These are phyloP conservation scores for Ogataea wickerhamii DNA, from an alignment of 805 yeast species.

Conservation along the genomic window DNA sequence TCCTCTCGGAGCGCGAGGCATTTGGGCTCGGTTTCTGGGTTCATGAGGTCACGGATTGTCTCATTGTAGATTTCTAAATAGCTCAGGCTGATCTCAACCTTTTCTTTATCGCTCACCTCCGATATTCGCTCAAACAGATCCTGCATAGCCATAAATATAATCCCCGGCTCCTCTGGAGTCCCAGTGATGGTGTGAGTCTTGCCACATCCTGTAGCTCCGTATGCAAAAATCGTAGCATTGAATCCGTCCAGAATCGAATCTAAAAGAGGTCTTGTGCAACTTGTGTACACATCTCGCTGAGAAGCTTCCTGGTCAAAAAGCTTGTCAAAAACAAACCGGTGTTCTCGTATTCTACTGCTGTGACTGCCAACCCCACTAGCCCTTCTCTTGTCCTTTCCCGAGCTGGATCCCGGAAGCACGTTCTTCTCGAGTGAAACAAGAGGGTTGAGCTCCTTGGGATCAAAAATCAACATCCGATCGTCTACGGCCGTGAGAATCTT, in stretches of 20 bases:
- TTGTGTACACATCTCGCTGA: conserved; percentile 64
- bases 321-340: conserved; percentile 76
- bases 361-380: conserved; percentile 24
- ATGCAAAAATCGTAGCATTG: conserved; percentile 91
- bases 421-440: conserved; percentile 44
- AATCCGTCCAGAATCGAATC: conserved; percentile 78
- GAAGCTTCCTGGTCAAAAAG: conserved; percentile 63
- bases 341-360: conserved; percentile 58
- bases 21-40: conserved; percentile 42
- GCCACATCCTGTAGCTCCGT: conserved; percentile 99
- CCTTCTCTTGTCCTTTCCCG: conserved; percentile 7
- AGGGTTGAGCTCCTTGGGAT: conserved; percentile 75
- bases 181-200: conserved; percentile 91
- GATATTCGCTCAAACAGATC: conserved; percentile 68
- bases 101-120: conserved; percentile 47
- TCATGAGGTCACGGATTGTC: conserved; percentile 72
- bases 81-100: conserved; percentile 59
- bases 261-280: conserved; percentile 68
- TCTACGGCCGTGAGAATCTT: conserved; percentile 77
- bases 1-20: conserved; percentile 67
- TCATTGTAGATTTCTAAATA: conserved; percentile 92
- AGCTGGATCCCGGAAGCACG: conserved; percentile 17
- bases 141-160: conserved; percentile 72
- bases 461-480: conserved; percentile 81
- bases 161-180: conserved; percentile 66